Percentiles rank a stretch among this genome's conserved stretches.
Evolutionary conservation across 768 basidiomycete species (phyloP).

Genomic region (Leccinum barrowsii): DNA sequence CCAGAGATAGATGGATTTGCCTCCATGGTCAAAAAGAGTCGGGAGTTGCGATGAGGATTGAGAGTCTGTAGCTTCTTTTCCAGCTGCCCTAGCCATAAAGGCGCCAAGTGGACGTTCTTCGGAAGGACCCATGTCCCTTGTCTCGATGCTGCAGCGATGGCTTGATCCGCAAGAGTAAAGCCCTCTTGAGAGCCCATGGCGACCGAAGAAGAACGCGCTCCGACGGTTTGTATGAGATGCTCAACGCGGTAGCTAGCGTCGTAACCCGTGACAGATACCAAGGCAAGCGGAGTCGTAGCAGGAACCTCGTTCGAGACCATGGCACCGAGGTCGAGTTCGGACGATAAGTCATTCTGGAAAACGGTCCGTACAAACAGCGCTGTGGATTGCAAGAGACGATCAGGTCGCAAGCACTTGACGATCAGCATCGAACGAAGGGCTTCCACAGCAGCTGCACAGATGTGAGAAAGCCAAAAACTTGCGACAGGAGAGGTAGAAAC

Average conservation of each 20-base stretch:
- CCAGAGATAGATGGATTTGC: conserved; percentile 89
- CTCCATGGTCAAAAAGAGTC: conserved; percentile 98
- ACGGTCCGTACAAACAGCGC: conserved; percentile 69
- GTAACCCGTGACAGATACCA: conserved; percentile 93
- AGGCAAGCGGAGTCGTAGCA: conserved; percentile 78
- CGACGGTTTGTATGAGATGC: conserved; percentile 74
- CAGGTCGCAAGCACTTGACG: conserved; percentile 90
- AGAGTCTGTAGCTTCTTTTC: conserved; percentile 96
- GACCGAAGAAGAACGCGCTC: conserved; percentile 78
- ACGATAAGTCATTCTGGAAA: conserved; percentile 79
- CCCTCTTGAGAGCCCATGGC: conserved; percentile 99
- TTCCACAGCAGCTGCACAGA: conserved; percentile 57
- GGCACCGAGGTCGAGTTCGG: conserved; percentile 68
- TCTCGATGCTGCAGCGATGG: conserved; percentile 87
- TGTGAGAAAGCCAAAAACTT: conserved; percentile 3
- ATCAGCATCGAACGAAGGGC: conserved; percentile 74
- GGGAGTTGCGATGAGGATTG: conserved; percentile 86
- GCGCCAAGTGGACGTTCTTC: conserved; percentile 96
- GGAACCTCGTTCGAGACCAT: conserved; percentile 81
- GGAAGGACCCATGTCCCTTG: conserved; percentile 95
- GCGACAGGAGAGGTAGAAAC: conserved; percentile 28
- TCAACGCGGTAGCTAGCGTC: conserved; percentile 98
- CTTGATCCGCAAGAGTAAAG: conserved; percentile 93
- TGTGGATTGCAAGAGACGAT: conserved; percentile 83
- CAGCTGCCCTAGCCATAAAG: conserved; percentile 91